Evolutionary conservation across 441 rosid genomes (phyloP).

Genomic region (Lepidium campestre): DNA sequence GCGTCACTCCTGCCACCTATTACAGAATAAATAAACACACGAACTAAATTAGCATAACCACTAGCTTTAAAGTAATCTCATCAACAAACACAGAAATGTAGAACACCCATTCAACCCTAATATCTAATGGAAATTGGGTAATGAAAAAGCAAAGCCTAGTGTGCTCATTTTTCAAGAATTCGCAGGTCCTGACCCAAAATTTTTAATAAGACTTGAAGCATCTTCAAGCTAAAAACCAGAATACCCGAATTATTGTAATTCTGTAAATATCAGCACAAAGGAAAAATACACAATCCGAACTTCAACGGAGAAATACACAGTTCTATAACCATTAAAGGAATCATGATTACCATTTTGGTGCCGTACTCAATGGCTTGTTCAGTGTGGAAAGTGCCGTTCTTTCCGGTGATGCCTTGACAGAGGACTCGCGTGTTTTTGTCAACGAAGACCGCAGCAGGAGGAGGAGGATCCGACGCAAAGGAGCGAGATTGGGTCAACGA

Average conservation of each 20-base stretch:
- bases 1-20: constrained; percentile 95
- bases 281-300: not conserved
- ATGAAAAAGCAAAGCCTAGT: not conserved
- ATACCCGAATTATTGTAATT: not conserved
- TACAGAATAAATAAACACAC: not conserved
- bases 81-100: not conserved
- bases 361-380: constrained; percentile 98
- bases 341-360: constrained; percentile 72
- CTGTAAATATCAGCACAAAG: not conserved
- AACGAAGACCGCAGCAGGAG: constrained; percentile 79
- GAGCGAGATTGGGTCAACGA: constrained; percentile 33
- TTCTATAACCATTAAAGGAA: not conserved
- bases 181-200: not conserved
- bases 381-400: constrained; percentile 94
- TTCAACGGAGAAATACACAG: not conserved
- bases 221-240: not conserved
- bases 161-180: not conserved
- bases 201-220: not conserved
- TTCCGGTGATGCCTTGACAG: constrained; percentile 96
- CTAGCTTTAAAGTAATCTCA: not conserved
- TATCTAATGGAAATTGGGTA: not conserved
- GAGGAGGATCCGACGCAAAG: constrained; percentile 42
- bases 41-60: not conserved
- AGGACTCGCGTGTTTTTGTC: constrained; percentile 85
- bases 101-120: not conserved